These are phyloP conservation scores for Pueraria montana DNA, from an alignment of 306 rosid species.

Conservation along the genomic window DNA sequence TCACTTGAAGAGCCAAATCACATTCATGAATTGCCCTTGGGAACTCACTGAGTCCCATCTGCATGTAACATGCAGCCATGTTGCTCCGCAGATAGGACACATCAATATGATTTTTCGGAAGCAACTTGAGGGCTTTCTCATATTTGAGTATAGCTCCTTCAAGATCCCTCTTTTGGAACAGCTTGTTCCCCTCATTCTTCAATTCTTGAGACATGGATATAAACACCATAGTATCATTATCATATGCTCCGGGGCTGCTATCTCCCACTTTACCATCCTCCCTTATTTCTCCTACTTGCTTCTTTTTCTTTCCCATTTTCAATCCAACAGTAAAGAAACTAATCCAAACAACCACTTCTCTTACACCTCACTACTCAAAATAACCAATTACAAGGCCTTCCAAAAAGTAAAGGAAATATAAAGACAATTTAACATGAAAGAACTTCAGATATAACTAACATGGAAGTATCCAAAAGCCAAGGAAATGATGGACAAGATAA, in stretches of 20 bases:
- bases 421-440: conserved; percentile 16
- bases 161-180: conserved; percentile 83
- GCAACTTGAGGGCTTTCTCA: conserved; percentile 84
- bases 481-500: conserved; percentile 1
- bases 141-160: conserved; percentile 84
- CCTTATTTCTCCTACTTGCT: conserved; percentile 59
- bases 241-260: conserved; percentile 55
- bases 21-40: conserved; percentile 93
- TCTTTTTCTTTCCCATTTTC: conserved; percentile 83
- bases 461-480: conserved; percentile 37
- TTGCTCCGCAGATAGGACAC: conserved; percentile 88
- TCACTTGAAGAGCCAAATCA: conserved; percentile 86
- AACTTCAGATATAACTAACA: conserved; percentile 38
- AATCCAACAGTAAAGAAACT: conserved; percentile 40
- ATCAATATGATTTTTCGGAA: conserved; percentile 82
- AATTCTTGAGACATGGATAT: conserved; percentile 75
- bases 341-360: conserved; percentile 36
- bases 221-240: conserved; percentile 68
- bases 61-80: conserved; percentile 96
- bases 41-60: conserved; percentile 84
- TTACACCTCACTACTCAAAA: conserved; percentile 44
- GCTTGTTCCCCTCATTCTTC: conserved; percentile 89
- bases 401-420: conserved; percentile 12
- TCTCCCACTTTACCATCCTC: conserved; percentile 58
- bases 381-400: conserved; percentile 40